phyloP scores from a whole-genome alignment of 2,329 filamentous ascomycete genomes.

The Reticulascus tulasneorum region DNA sequence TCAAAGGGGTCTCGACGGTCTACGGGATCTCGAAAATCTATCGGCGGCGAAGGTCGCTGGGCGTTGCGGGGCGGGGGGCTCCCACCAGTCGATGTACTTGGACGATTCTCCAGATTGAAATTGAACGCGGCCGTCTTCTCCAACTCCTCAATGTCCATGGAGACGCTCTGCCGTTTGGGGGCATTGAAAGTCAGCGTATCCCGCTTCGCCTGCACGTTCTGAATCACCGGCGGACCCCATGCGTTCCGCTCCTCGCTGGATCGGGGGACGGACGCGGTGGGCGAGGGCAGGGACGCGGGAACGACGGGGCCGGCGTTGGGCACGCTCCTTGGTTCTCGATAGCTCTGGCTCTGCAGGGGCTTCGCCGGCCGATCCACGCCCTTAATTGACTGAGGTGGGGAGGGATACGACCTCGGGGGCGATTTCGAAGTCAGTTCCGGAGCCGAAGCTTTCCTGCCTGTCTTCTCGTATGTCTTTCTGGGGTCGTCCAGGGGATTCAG shows the following conservation, averaged over 20 bases:
- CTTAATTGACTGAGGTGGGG: conserved; percentile 30
- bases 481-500: conserved; percentile 14
- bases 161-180: conserved; percentile 43
- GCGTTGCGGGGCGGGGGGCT: conserved; percentile 12
- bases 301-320: conserved; percentile 22
- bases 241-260: conserved; percentile 33
- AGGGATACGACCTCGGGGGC: conserved; percentile 19
- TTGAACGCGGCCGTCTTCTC: conserved; percentile 2
- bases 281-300: conserved; percentile 36
- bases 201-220: conserved; percentile 44
- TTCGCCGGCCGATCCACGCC: conserved; percentile 16
- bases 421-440: conserved; percentile 6
- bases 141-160: conserved; percentile 40
- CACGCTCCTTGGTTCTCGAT: conserved; percentile 18
- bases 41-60: conserved; percentile 10
- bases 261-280: conserved; percentile 33
- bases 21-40: too few relatives aligned
- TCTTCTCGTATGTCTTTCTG: background rate
- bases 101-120: conserved; percentile 1
- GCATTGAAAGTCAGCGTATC: conserved; percentile 46
- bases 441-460: too few relatives aligned
- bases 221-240: conserved; percentile 38
- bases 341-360: conserved; percentile 6
- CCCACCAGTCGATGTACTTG: background rate
- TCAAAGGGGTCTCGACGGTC: too few relatives aligned